Evolutionary conservation across 1,284 basidiomycete genomes (phyloP).

Genomic region (Microbotryum intermedium): DNA sequence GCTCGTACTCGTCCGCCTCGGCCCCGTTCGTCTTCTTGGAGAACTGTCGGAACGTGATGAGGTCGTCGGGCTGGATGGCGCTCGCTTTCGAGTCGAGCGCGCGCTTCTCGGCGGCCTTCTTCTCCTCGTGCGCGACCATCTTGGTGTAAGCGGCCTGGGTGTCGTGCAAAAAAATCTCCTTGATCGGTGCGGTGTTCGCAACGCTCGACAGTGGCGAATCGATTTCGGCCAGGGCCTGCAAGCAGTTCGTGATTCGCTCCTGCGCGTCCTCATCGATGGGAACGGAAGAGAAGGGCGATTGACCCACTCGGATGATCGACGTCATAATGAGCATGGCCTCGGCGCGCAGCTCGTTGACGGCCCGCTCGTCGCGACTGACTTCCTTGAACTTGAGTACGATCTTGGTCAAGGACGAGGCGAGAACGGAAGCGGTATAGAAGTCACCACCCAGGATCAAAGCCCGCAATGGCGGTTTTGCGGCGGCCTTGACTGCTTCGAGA

Average conservation of each 20-base stretch:
- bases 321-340: constrained; percentile 99
- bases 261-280: constrained; percentile 97
- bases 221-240: constrained; percentile 66
- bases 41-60: constrained; percentile 88
- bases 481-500: constrained; percentile 72
- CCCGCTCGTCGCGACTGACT: constrained; percentile 50
- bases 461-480: constrained; percentile 81
- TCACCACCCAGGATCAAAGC: constrained; percentile 87
- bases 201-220: neutral
- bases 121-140: constrained; percentile 89
- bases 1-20: constrained; percentile 71
- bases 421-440: constrained; percentile 89
- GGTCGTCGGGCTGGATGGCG: constrained; percentile 83
- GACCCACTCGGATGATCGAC: constrained; percentile 89
- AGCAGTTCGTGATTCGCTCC: constrained; percentile 94
- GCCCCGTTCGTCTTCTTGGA: constrained; percentile 72
- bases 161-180: constrained; percentile 84
- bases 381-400: constrained; percentile 75
- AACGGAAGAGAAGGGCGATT: constrained; percentile 85
- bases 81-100: constrained; percentile 64
- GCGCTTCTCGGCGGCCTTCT: constrained; percentile 78
- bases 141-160: constrained; percentile 88
- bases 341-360: constrained; percentile 68
- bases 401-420: constrained; percentile 84
- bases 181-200: constrained; percentile 45